phyloP scores from a whole-genome alignment of 2,329 filamentous ascomycete species.

The Lecanosticta acicola region DNA sequence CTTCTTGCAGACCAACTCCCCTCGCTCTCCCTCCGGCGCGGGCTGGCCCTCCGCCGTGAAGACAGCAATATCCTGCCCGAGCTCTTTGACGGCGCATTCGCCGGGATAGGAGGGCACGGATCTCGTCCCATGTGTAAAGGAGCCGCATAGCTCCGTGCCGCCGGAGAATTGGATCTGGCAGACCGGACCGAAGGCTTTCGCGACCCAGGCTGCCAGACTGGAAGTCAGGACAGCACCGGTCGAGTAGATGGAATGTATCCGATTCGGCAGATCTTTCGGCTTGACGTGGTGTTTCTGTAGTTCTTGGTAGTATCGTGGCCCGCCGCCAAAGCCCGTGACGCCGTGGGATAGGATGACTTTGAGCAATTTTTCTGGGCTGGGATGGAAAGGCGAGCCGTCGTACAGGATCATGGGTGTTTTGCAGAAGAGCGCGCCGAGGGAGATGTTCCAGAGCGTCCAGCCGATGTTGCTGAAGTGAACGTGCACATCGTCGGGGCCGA shows the following conservation, averaged over 20 bases:
- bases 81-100: constrained; percentile 47
- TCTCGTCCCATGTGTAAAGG: constrained; percentile 59
- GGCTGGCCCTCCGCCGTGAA: constrained; percentile 53
- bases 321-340: constrained; percentile 67
- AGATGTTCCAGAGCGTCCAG: constrained; percentile 78
- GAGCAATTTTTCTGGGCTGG: constrained; percentile 57
- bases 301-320: constrained; percentile 69
- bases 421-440: constrained; percentile 52
- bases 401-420: constrained; percentile 63
- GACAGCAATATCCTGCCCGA: constrained; percentile 49
- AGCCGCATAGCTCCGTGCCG: constrained; percentile 68
- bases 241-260: constrained; percentile 14
- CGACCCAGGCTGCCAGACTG: constrained; percentile 2
- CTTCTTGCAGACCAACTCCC: constrained; percentile 62
- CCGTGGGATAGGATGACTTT: constrained; percentile 54
- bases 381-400: constrained; percentile 71
- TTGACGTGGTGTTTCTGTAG: constrained; percentile 48
- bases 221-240: constrained; percentile 13
- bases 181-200: constrained; percentile 10
- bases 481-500: constrained; percentile 38
- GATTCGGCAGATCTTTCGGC: constrained; percentile 1
- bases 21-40: constrained; percentile 58
- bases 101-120: constrained; percentile 58
- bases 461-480: constrained; percentile 60
- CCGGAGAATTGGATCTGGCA: constrained; percentile 53